Evolutionary conservation across 225 moss, liverwort and hornwort genomes (phyloP).

Genomic region (Thuidium tamariscinum): DNA sequence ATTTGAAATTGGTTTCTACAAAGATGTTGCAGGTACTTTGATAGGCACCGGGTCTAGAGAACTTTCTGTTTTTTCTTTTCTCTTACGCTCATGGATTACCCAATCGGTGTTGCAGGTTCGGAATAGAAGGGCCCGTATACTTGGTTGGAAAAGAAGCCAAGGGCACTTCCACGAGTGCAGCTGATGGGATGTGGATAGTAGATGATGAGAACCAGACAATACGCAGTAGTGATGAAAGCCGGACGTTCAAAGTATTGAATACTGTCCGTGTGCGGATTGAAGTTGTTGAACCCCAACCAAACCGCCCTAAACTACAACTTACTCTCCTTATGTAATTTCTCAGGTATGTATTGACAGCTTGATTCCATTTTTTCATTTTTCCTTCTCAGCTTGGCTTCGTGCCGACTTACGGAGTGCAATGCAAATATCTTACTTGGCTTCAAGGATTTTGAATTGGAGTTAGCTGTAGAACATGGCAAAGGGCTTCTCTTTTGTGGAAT

Average conservation of each 20-base stretch:
- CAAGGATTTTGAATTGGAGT: neutral
- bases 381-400: neutral
- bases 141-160: constrained; percentile 48
- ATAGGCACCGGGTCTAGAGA: neutral
- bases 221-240: constrained; percentile 53
- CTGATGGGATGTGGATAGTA: constrained; percentile 62
- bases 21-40: neutral
- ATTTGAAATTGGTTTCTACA: neutral
- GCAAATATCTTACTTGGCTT: neutral
- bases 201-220: constrained; percentile 84
- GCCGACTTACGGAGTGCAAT: neutral
- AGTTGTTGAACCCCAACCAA: constrained; percentile 93
- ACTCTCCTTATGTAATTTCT: constrained; percentile 32
- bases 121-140: constrained; percentile 91
- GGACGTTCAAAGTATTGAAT: constrained; percentile 63
- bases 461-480: neutral
- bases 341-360: neutral
- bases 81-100: neutral
- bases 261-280: constrained; percentile 70
- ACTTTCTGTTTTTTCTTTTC: neutral
- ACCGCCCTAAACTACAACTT: constrained; percentile 85
- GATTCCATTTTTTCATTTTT: neutral
- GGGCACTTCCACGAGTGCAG: constrained; percentile 16
- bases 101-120: constrained; percentile 48
- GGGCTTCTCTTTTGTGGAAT: neutral